These are phyloP conservation scores for Exophiala calicioides DNA, from an alignment of 2,329 filamentous ascomycete species.

Conservation along the genomic window DNA sequence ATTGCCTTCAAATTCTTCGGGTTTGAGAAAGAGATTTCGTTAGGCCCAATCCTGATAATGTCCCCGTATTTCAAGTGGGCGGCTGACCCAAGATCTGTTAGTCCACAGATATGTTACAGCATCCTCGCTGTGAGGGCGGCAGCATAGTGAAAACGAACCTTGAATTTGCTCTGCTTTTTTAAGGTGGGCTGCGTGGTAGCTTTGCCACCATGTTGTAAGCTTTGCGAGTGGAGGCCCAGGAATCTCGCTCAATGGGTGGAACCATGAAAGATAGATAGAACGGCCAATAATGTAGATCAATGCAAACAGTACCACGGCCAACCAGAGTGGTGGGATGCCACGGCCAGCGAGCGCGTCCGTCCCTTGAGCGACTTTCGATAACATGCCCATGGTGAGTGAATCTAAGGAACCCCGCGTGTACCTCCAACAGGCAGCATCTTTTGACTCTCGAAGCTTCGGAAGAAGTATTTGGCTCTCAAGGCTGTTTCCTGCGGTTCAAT, in stretches of 20 bases:
- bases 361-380: too few relatives aligned
- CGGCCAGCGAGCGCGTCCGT: too few relatives aligned
- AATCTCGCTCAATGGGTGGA: slow-evolving; percentile 11
- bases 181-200: background rate
- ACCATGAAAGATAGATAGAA: slow-evolving; percentile 18
- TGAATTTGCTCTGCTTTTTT: slow-evolving; percentile 3
- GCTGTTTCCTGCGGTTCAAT: too few relatives aligned
- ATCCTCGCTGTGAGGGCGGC: too few relatives aligned
- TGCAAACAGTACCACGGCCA: too few relatives aligned
- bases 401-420: too few relatives aligned
- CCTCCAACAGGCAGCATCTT: too few relatives aligned
- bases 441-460: too few relatives aligned
- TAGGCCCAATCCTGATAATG: slow-evolving; percentile 18
- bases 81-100: slow-evolving; percentile 3
- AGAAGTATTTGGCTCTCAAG: too few relatives aligned
- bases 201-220: slow-evolving; percentile 8
- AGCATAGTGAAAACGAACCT: background rate
- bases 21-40: slow-evolving; percentile 46
- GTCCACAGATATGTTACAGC: background rate
- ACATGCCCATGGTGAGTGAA: too few relatives aligned
- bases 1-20: slow-evolving; percentile 58
- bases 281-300: background rate
- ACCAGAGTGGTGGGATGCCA: too few relatives aligned
- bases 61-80: slow-evolving; percentile 14
- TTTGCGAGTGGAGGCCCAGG: slow-evolving; percentile 13